phyloP scores from a whole-genome alignment of 331 rosid species.

The Cydonia oblonga region DNA sequence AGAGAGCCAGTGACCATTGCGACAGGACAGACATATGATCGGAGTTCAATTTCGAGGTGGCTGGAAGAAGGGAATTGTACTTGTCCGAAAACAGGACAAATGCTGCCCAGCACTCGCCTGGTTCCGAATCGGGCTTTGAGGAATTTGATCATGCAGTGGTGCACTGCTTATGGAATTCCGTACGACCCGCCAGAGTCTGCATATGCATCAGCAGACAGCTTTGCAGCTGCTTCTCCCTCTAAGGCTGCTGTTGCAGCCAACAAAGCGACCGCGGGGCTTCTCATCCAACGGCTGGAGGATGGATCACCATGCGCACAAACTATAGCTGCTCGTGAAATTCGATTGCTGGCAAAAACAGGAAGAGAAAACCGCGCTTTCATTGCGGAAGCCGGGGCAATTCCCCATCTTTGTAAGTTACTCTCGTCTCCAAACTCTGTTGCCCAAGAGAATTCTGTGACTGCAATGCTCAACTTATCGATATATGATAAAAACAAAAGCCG shows the following conservation, averaged over 20 bases:
- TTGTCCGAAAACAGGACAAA: constrained; percentile 92
- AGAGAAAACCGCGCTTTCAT: constrained; percentile 78
- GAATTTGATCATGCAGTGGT: constrained; percentile 82
- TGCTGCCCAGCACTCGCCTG: constrained; percentile 53
- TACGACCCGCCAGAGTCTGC: constrained; percentile 52
- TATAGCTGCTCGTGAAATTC: constrained; percentile 82
- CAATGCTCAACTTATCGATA: constrained; percentile 84
- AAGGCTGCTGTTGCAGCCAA: constrained; percentile 71
- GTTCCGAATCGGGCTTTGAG: constrained; percentile 71
- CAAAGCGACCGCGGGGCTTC: constrained; percentile 54
- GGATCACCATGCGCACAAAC: constrained; percentile 55
- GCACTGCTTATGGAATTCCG: constrained; percentile 69
- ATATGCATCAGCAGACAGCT: constrained; percentile 36
- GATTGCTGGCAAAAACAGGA: constrained; percentile 82
- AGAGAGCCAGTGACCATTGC: constrained; percentile 76
- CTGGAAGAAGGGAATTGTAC: constrained; percentile 85
- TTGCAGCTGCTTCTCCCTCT: constrained; percentile 53
- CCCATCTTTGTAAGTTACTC: constrained; percentile 56
- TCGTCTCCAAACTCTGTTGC: constrained; percentile 56
- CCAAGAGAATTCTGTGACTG: constrained; percentile 91
- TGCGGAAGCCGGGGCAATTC: constrained; percentile 95
- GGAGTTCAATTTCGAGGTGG: constrained; percentile 81
- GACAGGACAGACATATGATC: constrained; percentile 87
- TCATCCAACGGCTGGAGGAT: constrained; percentile 62
- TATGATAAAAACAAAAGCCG: constrained; percentile 76